phyloP scores from a whole-genome alignment of 2,329 filamentous ascomycete genomes.

The Aspergillus amoenus region DNA sequence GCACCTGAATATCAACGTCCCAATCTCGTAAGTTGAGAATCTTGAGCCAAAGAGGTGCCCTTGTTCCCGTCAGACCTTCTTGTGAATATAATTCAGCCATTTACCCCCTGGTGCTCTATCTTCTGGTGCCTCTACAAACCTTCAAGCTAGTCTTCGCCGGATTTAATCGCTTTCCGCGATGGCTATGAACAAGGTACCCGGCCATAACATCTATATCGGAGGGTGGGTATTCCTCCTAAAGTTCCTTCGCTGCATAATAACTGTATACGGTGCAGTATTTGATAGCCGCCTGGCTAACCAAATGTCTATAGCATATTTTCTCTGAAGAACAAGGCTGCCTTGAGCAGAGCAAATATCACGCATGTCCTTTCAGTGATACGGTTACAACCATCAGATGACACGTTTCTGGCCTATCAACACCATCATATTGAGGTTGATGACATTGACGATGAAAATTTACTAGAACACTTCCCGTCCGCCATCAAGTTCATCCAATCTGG shows the following conservation, averaged over 20 bases:
- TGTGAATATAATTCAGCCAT: neutral
- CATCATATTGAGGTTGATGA: conserved; percentile 85
- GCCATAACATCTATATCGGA: conserved; percentile 73
- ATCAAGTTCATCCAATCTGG: conserved; percentile 82
- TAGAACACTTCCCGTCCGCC: conserved; percentile 74
- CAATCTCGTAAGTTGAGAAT: neutral
- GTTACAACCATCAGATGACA: conserved; percentile 56
- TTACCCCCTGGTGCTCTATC: neutral
- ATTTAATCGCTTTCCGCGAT: conserved; percentile 18
- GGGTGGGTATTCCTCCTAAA: conserved; percentile 55
- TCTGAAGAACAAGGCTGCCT: conserved; percentile 67
- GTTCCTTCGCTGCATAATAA: neutral
- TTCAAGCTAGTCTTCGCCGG: neutral
- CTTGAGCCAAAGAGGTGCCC: too few species aligned
- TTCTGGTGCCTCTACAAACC: neutral
- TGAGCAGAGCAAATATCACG: conserved; percentile 75
- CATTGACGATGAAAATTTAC: conserved; percentile 81
- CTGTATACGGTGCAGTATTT: neutral
- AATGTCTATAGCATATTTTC: conserved; percentile 68
- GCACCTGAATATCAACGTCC: neutral
- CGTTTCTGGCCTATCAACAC: conserved; percentile 67
- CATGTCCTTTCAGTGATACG: conserved; percentile 84
- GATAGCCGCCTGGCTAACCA: conserved; percentile 6
- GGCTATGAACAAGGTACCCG: conserved; percentile 64
- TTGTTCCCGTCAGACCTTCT: neutral